Conservation (phyloP, 2,329 filamentous ascomycete genomes). For the Pestalotiopsis sp. region DNA sequence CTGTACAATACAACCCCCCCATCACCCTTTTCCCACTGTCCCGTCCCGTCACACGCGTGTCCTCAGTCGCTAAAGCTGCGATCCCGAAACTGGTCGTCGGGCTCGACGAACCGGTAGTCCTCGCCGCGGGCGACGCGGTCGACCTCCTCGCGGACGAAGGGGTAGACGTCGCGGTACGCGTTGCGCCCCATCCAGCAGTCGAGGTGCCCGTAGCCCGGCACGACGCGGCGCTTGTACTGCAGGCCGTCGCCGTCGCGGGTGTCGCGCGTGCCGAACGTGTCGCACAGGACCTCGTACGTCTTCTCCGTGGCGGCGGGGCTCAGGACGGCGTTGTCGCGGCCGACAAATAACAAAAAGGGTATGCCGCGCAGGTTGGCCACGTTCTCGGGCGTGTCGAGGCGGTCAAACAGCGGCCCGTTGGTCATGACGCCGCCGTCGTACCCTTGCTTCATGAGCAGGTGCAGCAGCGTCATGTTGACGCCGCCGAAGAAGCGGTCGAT, state of each 20-base stretch:
- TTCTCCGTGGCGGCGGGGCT: constrained; percentile 54
- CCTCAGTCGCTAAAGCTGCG: not conserved
- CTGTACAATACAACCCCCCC: not conserved
- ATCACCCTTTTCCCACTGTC: not conserved
- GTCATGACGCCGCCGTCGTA: constrained; percentile 50
- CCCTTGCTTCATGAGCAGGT: constrained; percentile 60
- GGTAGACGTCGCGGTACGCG: constrained; percentile 62
- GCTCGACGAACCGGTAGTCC: constrained; percentile 44
- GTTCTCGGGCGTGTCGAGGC: constrained; percentile 52
- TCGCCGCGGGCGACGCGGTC: constrained; percentile 52
- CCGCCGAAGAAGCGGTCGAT: constrained; percentile 65
- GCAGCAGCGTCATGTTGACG: constrained; percentile 60
- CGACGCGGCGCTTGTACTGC: constrained; percentile 53
- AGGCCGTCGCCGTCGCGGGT: constrained; percentile 32
- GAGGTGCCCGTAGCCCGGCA: constrained; percentile 62
- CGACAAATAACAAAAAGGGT: constrained; percentile 59
- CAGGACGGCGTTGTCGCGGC: constrained; percentile 59
- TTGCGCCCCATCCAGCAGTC: constrained; percentile 66
- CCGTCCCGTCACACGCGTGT: not conserved
- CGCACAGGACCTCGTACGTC: constrained; percentile 55
- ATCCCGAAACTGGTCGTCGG: constrained; percentile 42
- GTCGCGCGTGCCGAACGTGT: constrained; percentile 46
- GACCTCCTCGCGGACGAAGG: constrained; percentile 55
- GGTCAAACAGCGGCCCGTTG: constrained; percentile 50
- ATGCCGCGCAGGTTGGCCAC: constrained; percentile 52